phyloP scores from a whole-genome alignment of 1,284 basidiomycete genomes.

The Trametes hirsuta region DNA sequence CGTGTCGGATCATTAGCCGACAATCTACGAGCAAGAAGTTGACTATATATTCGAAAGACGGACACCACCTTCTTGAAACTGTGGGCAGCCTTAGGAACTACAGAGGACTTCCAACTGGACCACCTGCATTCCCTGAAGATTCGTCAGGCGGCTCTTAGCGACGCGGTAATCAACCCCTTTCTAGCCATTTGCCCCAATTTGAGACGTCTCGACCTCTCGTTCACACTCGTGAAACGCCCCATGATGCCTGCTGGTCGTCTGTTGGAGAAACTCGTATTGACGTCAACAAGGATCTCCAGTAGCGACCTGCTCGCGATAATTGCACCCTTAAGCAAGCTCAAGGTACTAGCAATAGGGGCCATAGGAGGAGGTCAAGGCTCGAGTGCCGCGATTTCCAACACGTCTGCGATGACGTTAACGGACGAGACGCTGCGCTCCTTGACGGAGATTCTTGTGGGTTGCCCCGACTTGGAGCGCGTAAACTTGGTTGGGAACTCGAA shows the following conservation, averaged over 20 bases:
- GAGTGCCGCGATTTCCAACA: conserved; percentile 47
- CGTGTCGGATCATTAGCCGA: conserved; percentile 23
- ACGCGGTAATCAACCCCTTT: conserved; percentile 47
- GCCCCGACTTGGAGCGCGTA: conserved; percentile 48
- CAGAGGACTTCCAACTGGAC: conserved; percentile 36
- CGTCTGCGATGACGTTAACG: conserved; percentile 56
- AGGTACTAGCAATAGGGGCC: conserved; percentile 60
- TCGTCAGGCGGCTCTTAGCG: conserved; percentile 56
- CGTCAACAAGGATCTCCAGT: conserved; percentile 52
- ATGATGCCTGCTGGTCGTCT: conserved; percentile 26
- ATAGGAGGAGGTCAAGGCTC: conserved; percentile 55
- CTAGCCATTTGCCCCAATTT: conserved; percentile 53
- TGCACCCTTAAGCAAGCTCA: conserved; percentile 43
- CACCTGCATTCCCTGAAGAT: conserved; percentile 60
- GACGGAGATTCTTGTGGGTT: conserved; percentile 44
- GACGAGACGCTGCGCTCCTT: conserved; percentile 51
- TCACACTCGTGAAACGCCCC: conserved; percentile 55
- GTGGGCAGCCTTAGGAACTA: conserved; percentile 33
- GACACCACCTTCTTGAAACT: conserved; percentile 57
- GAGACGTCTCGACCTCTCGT: conserved; percentile 62
- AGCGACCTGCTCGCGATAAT: conserved; percentile 47
- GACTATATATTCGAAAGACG: conserved; percentile 45
- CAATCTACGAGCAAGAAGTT: conserved; percentile 1
- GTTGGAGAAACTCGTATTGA: conserved; percentile 64
- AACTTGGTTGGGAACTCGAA: conserved; percentile 67